Conservation (phyloP, 1,284 basidiomycete species). For the Ceratobasidium sp. region DNA sequence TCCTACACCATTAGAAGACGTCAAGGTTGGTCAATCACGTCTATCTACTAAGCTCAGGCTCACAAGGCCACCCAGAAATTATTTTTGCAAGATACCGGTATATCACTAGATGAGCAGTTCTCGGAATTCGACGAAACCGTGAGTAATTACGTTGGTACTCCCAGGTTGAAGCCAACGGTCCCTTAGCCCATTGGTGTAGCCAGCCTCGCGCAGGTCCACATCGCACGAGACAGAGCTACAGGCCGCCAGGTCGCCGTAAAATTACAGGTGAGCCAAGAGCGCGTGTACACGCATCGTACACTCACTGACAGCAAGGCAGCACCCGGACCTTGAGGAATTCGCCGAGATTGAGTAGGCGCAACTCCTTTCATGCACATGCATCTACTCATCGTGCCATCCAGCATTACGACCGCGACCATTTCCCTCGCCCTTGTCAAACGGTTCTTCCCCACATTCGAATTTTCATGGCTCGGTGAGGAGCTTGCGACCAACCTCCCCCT, state of each 20-base stretch:
- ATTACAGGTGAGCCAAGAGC: conserved; percentile 58
- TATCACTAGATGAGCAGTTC: conserved; percentile 69
- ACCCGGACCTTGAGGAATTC: conserved; percentile 93
- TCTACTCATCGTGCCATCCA: conserved; percentile 25
- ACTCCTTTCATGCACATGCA: conserved; percentile 52
- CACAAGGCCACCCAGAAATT: no score
- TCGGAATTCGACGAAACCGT: conserved; percentile 70
- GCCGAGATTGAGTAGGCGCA: conserved; percentile 86
- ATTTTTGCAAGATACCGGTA: conserved; percentile 76
- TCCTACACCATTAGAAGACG: conserved; percentile 72
- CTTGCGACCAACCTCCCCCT: conserved; percentile 92
- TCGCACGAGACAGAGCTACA: conserved; percentile 73
- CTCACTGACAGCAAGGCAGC: conserved; percentile 55
- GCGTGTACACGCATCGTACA: not conserved
- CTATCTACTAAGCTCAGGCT: no score
- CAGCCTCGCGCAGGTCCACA: conserved; percentile 94
- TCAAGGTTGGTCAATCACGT: no score
- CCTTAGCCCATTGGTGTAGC: conserved; percentile 93
- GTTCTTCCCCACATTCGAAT: conserved; percentile 89
- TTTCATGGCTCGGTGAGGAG: conserved; percentile 92
- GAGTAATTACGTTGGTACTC: not conserved
- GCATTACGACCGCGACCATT: conserved; percentile 53
- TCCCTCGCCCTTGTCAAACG: conserved; percentile 83
- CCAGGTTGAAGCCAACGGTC: not conserved
- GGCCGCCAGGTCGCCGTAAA: conserved; percentile 91